Conservation (phyloP, 345 rosid species). For the Eucalyptus grandis region DNA sequence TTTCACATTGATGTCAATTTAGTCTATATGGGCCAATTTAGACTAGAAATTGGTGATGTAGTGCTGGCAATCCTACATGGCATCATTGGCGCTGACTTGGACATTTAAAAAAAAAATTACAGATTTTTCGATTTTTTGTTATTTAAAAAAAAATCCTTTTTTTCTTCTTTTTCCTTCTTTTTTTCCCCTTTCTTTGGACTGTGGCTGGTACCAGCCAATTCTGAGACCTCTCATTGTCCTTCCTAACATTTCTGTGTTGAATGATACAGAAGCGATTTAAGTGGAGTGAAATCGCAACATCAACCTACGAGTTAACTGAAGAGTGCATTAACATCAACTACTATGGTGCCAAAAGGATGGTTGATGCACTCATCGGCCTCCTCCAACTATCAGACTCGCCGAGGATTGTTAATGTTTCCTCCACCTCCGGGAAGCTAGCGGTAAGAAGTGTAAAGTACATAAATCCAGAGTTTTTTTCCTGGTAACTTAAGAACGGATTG, state of each 20-base stretch:
- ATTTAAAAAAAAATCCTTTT: too few relatives aligned
- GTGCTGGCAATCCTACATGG: too few relatives aligned
- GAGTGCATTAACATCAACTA: conserved; percentile 8
- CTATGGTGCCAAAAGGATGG: conserved; percentile 6
- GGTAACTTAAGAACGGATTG: background rate
- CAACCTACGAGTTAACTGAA: background rate
- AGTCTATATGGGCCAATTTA: too few relatives aligned
- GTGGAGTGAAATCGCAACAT: background rate
- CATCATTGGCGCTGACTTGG: rapidly evolving
- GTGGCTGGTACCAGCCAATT: background rate
- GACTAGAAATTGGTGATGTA: too few relatives aligned
- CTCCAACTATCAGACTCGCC: conserved; percentile 19
- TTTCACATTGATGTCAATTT: too few relatives aligned
- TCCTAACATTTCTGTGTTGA: background rate
- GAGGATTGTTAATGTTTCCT: conserved; percentile 15
- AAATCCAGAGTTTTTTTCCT: background rate
- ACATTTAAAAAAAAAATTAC: too few relatives aligned
- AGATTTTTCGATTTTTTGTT: too few relatives aligned
- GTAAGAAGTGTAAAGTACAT: conserved; percentile 10
- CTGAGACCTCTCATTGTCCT: background rate
- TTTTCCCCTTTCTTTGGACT: too few relatives aligned
- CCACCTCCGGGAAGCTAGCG: background rate
- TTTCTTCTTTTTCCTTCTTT: too few relatives aligned
- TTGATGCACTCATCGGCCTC: background rate
- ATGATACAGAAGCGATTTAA: background rate